A percentile compares a stretch with the other conserved stretches of the same genome.
Evolutionary conservation across 768 basidiomycete species (phyloP).

Genomic region (Ramaria rubella): DNA sequence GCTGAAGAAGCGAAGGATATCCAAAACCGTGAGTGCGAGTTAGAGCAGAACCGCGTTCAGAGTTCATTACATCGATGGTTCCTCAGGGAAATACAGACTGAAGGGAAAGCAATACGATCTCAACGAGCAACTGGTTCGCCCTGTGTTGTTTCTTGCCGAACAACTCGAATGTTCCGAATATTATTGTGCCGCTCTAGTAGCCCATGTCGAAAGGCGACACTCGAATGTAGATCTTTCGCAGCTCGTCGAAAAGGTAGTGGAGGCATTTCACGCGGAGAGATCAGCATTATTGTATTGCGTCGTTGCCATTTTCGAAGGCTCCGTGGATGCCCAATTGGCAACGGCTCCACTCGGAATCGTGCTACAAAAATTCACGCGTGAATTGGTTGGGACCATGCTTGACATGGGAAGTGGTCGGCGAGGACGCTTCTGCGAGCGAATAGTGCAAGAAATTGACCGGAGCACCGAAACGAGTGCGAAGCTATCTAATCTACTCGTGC

Average conservation of each 20-base stretch:
- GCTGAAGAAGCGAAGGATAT: constrained; percentile 64
- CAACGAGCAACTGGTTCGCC: constrained; percentile 73
- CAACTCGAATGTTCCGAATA: constrained; percentile 80
- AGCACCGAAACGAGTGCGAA: constrained; percentile 47
- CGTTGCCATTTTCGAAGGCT: constrained; percentile 59
- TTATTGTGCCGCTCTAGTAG: constrained; percentile 63
- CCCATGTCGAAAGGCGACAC: constrained; percentile 53
- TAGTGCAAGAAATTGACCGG: constrained; percentile 60
- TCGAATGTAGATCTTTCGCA: constrained; percentile 55
- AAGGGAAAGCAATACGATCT: constrained; percentile 64
- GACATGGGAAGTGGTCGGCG: constrained; percentile 30
- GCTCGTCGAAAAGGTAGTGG: constrained; percentile 58
- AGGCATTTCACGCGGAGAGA: constrained; percentile 63
- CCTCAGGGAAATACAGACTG: constrained; percentile 56
- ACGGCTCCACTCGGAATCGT: constrained; percentile 39
- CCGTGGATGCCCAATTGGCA: constrained; percentile 40
- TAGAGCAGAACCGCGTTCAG: not conserved
- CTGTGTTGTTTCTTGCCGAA: constrained; percentile 71
- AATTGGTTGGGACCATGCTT: constrained; percentile 39
- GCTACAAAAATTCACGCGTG: constrained; percentile 51
- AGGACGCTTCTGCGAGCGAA: constrained; percentile 40
- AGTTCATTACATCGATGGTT: not conserved
- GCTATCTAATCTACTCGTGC: constrained; percentile 53
- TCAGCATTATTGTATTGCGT: constrained; percentile 67
- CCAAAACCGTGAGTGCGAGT: constrained; percentile 54